These are phyloP conservation scores for Puccinia polysora DNA, from an alignment of 1,284 basidiomycete species.

Conservation along the genomic window DNA sequence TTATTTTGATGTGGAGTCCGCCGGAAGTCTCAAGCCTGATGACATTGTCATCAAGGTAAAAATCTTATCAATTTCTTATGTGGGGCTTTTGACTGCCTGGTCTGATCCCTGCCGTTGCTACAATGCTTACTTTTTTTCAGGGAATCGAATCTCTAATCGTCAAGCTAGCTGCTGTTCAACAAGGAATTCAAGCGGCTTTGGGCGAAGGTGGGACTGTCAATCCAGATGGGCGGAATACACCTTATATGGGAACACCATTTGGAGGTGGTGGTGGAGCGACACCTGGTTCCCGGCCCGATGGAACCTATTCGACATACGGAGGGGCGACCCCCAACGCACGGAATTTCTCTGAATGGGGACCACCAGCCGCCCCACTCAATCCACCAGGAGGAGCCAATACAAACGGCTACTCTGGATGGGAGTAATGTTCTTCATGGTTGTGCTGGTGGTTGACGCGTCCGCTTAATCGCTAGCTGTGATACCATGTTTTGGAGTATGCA, in stretches of 20 bases:
- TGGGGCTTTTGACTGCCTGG: background rate
- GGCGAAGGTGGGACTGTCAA: conserved; percentile 39
- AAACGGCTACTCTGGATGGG: too few species aligned
- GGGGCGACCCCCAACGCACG: conserved; percentile 36
- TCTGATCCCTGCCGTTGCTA: background rate
- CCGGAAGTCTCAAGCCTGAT: conserved; percentile 78
- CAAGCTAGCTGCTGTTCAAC: conserved; percentile 42
- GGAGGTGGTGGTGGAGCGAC: conserved; percentile 33
- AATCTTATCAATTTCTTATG: background rate
- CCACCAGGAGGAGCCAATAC: conserved; percentile 8
- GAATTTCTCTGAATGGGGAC: conserved; percentile 28
- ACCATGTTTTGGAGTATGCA: too few species aligned
- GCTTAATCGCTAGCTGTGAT: too few species aligned
- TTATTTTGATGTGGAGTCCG: conserved; percentile 86
- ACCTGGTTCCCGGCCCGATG: conserved; percentile 37
- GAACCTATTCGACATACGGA: conserved; percentile 29
- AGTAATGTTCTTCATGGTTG: too few species aligned
- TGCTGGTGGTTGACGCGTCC: too few species aligned
- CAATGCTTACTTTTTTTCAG: background rate
- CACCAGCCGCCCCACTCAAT: conserved; percentile 36
- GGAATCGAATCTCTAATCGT: conserved; percentile 43
- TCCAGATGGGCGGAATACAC: conserved; percentile 43
- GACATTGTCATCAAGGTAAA: conserved; percentile 78
- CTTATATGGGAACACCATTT: conserved; percentile 43
- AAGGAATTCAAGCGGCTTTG: conserved; percentile 34